Conservation (phyloP, 164 flowering plant genomes). For the Vitis amurensis region DNA sequence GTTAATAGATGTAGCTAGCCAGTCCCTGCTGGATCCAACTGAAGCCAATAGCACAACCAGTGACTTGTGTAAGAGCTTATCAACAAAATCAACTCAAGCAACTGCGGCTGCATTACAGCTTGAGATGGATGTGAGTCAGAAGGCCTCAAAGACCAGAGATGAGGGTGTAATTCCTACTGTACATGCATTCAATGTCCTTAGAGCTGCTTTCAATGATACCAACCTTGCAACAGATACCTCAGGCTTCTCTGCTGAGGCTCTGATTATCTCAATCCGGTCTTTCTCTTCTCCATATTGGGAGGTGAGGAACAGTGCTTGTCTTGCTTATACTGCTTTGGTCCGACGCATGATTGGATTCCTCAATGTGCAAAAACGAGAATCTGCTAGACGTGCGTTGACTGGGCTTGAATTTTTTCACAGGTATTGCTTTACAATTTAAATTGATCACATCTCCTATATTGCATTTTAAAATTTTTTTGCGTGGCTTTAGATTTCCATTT, state of each 20-base stretch:
- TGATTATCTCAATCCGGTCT: constrained; percentile 77
- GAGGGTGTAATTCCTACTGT: constrained; percentile 97
- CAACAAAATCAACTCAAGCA: constrained; percentile 20
- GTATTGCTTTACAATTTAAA: constrained; percentile 31
- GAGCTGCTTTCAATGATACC: constrained; percentile 91
- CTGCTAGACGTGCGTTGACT: constrained; percentile 80
- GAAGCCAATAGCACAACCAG: constrained; percentile 18
- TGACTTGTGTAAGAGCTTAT: constrained; percentile 10
- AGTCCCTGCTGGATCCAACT: constrained; percentile 33
- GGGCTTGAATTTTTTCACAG: constrained; percentile 97
- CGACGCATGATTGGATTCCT: constrained; percentile 97
- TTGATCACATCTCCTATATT: background rate
- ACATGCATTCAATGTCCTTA: constrained; percentile 94
- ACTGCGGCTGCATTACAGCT: background rate
- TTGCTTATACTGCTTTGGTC: constrained; percentile 90
- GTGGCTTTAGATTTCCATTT: background rate
- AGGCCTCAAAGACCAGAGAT: constrained; percentile 72
- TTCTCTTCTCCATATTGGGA: constrained; percentile 98
- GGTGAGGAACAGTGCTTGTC: constrained; percentile 92
- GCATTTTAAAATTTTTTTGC: background rate
- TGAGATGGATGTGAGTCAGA: constrained; percentile 24
- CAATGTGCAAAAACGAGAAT: constrained; percentile 90
- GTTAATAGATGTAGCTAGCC: constrained; percentile 74
- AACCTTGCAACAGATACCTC: constrained; percentile 92
- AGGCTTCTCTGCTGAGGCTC: constrained; percentile 92